Evolutionary conservation across 768 basidiomycete genomes (phyloP).

Genomic region (Omphalotus guepiniiformis): DNA sequence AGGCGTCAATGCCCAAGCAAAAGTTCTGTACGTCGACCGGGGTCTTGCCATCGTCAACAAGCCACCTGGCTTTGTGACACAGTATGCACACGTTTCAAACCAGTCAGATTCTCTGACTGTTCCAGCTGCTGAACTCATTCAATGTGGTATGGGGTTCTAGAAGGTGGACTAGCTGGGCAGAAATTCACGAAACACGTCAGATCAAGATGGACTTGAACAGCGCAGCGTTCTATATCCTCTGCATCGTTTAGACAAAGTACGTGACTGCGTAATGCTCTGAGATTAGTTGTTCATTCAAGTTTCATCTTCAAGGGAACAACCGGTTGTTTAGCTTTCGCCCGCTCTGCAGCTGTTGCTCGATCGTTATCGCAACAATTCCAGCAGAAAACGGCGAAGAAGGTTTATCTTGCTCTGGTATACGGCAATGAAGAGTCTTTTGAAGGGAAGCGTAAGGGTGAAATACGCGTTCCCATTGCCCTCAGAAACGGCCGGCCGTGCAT

Average conservation of each 20-base stretch:
- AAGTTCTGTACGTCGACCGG: slow-evolving; percentile 48
- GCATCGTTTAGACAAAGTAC: slow-evolving; percentile 66
- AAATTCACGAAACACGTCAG: not conserved
- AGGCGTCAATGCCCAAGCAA: too few relatives aligned
- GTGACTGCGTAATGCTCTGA: slow-evolving; percentile 3
- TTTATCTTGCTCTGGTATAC: slow-evolving; percentile 45
- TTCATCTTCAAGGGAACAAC: slow-evolving; percentile 47
- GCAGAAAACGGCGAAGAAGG: slow-evolving; percentile 44
- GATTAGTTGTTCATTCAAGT: not conserved
- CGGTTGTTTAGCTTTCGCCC: slow-evolving; percentile 55
- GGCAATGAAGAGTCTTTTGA: slow-evolving; percentile 1
- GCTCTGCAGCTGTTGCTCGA: slow-evolving; percentile 36
- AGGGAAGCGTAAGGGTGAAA: too few relatives aligned
- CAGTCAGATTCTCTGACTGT: slow-evolving; percentile 14
- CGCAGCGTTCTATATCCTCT: slow-evolving; percentile 40
- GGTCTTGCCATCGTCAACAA: slow-evolving; percentile 56
- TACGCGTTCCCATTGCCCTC: too few relatives aligned
- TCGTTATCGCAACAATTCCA: slow-evolving; percentile 56
- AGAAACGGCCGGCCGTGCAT: slow-evolving; percentile 43
- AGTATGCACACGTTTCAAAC: slow-evolving; percentile 28
- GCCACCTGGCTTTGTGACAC: slow-evolving; percentile 54
- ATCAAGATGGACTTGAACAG: slow-evolving; percentile 6
- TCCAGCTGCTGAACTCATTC: slow-evolving; percentile 4
- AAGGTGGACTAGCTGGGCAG: not conserved
- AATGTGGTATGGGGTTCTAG: too few relatives aligned